These are phyloP conservation scores for Dioszegia hungarica DNA, from an alignment of 768 basidiomycete genomes.

Conservation along the genomic window DNA sequence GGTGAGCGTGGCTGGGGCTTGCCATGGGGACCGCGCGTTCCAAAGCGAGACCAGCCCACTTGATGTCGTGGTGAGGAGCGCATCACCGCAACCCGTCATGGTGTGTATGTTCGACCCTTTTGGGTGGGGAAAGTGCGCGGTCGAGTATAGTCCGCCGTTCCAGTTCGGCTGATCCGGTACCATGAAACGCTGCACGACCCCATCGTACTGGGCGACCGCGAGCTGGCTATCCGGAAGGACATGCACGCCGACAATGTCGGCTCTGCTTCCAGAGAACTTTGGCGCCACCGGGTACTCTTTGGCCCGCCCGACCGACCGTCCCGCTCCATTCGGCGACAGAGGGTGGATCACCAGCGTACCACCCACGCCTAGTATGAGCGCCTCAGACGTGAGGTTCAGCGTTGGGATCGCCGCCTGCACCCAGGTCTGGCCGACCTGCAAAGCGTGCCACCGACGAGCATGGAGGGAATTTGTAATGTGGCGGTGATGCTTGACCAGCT, in stretches of 20 bases:
- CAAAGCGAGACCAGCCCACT: conserved; percentile 18
- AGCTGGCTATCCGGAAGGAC: conserved; percentile 10
- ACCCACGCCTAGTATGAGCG: conserved; percentile 27
- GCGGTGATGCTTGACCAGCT: conserved; percentile 15
- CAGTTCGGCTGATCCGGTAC: not conserved
- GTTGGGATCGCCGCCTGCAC: conserved; percentile 27
- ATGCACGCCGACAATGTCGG: conserved; percentile 32
- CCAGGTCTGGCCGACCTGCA: conserved; percentile 37
- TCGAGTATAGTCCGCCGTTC: conserved; percentile 4
- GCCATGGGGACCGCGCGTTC: conserved; percentile 23
- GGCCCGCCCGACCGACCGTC: conserved; percentile 12
- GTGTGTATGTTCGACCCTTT: conserved; percentile 14
- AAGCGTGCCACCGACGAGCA: conserved; percentile 21
- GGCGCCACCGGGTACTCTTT: conserved; percentile 22
- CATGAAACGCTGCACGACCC: conserved; percentile 23
- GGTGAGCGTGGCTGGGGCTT: conserved; percentile 9
- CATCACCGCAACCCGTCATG: not conserved
- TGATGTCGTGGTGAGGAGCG: conserved; percentile 25
- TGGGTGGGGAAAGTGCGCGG: conserved; percentile 23
- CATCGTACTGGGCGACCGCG: conserved; percentile 35
- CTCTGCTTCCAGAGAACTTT: conserved; percentile 16
- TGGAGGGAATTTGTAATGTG: conserved; percentile 7
- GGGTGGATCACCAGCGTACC: conserved; percentile 28
- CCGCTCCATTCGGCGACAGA: conserved; percentile 1
- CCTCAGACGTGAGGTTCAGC: conserved; percentile 17